Percentiles rank a stretch among this genome's conserved stretches.
Conservation (phyloP, 148 eudicot species). For the Rhododendron henanense region DNA sequence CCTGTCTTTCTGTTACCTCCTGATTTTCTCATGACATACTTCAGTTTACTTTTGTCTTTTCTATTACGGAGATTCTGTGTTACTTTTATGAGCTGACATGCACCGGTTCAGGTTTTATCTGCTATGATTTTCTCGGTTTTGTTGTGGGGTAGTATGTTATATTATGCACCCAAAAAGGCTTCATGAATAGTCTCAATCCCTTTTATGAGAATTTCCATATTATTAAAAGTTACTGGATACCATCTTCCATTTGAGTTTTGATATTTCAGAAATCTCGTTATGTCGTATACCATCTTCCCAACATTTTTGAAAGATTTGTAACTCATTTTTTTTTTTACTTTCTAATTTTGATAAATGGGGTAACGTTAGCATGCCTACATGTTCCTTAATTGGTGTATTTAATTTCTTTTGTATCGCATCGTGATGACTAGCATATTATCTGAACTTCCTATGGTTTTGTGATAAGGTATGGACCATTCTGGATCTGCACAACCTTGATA, state of each 20-base stretch:
- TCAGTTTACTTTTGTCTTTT: background rate
- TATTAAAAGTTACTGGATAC: background rate
- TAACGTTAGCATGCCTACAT: background rate
- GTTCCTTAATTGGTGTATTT: background rate
- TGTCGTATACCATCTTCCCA: background rate
- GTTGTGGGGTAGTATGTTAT: background rate
- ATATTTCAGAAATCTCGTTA: too few species aligned
- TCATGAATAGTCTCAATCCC: background rate
- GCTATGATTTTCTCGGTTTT: background rate
- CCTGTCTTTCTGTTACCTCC: background rate
- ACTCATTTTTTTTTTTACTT: background rate
- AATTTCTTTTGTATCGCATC: background rate
- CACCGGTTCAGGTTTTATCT: background rate
- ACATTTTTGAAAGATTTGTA: background rate
- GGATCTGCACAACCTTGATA: constrained; percentile 94
- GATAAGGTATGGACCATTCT: constrained; percentile 93
- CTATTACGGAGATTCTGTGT: background rate
- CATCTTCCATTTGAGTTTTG: background rate
- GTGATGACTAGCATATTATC: background rate
- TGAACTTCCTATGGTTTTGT: constrained; percentile 8
- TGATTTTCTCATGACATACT: background rate
- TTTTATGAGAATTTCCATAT: background rate
- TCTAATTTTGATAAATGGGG: background rate
- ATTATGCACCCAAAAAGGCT: background rate
- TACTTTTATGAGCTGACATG: background rate